A percentile compares a stretch with the other conserved stretches of the same genome.
Evolutionary conservation across 768 basidiomycete species (phyloP).

Genomic region (Mycena galopus): DNA sequence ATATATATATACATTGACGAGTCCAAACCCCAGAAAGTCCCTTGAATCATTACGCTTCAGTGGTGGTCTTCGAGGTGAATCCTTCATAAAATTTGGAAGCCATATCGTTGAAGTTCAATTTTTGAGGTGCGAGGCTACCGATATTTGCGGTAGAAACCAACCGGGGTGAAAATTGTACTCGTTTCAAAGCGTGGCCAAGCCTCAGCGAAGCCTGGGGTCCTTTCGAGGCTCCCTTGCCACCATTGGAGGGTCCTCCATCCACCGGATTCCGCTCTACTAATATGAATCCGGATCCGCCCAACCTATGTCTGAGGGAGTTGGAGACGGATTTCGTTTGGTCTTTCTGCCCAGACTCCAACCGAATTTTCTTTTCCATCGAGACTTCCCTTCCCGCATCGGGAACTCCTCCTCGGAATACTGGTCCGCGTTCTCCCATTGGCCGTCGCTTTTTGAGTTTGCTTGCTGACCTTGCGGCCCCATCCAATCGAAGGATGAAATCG

Average conservation of each 20-base stretch:
- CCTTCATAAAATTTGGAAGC: constrained; percentile 23
- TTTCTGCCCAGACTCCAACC: constrained; percentile 1
- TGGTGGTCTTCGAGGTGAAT: constrained; percentile 11
- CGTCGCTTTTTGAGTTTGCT: constrained; percentile 17
- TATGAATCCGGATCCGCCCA: constrained; percentile 31
- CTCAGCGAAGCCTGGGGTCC: background rate
- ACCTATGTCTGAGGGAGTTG: constrained; percentile 27
- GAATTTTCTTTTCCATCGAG: constrained; percentile 28
- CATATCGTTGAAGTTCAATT: background rate
- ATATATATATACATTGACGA: no score
- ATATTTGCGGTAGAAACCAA: background rate
- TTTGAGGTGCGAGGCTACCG: background rate
- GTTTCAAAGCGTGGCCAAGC: background rate
- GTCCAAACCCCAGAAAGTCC: no score
- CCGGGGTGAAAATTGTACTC: constrained; percentile 25
- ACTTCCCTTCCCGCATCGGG: constrained; percentile 29
- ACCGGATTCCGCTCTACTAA: background rate
- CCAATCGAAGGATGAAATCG: constrained; percentile 36
- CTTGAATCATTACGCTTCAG: constrained; percentile 7
- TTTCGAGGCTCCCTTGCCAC: background rate
- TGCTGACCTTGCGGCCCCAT: constrained; percentile 15
- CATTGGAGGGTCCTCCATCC: no score
- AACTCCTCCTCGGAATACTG: constrained; percentile 35
- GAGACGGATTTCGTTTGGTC: constrained; percentile 8
- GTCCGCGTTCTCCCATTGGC: background rate